Evolutionary conservation across 1,139 yeast species (phyloP), one percentile per base, ranked within the genome.

Genomic region (Kodamaea ohmeri): DNA sequence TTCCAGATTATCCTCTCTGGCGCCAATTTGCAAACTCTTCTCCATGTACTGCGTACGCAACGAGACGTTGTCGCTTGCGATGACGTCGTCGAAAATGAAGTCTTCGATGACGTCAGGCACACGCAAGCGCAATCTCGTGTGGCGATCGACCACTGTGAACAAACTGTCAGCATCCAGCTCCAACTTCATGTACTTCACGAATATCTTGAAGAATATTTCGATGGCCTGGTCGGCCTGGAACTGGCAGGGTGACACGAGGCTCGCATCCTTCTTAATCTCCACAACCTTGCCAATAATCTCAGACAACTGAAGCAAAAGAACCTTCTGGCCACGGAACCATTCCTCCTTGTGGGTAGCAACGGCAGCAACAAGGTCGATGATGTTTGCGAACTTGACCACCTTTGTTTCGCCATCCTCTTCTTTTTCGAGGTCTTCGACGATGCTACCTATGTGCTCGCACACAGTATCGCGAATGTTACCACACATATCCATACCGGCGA

Each of bases 151-250:
- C 25, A 80, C 61, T 0, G 66, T 58, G 40, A 82, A 68, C 1
- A 80, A 63, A 24, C 66, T 41, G 25, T 64, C 70, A 11, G 50
- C 38, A 32, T 65, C 65, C 2, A 46, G 41, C 0, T 58, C 55
- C 30, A 63, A 58, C n/a, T 53, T 50, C 52, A 85, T 61, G 49
- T 61, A 80, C 1, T 55, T 49, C 3, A 83, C 75, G 44, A 80
- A 73, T 2, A 84, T 55, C 0, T 45, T 40, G 54, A 85, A 94
- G 28, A 86, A 67, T 36, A 73, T 80, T 17, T 72, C 73, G 27
- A 84, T 65, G 0, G 94, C 79, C 52, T 84, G 92, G 37, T 77
- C 84, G n/a, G 85, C 71, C 54, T 83, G 88, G 55, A 88, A 75
- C 44, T 80, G 87, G 16, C 80, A 64, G 1, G 83, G 70, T 0